phyloP scores from a whole-genome alignment of 768 basidiomycete species.

The Boletus vinaceobasis region DNA sequence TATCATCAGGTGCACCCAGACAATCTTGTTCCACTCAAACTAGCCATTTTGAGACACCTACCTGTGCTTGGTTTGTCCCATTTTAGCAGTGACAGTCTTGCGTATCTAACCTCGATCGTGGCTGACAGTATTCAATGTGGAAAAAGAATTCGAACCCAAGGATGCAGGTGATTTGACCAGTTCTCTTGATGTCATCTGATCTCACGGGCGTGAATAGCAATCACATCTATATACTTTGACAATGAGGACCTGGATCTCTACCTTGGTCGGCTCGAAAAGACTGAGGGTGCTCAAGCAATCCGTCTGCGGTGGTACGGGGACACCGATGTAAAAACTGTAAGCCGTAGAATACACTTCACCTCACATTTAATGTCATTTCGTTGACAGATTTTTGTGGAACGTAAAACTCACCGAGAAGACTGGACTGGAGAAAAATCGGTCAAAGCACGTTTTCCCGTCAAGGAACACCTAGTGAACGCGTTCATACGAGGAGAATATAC shows the following conservation, averaged over 20 bases:
- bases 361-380: not conserved
- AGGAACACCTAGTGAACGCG: slow-evolving; percentile 89
- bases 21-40: slow-evolving; percentile 88
- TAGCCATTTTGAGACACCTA: slow-evolving; percentile 87
- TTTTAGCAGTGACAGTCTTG: not conserved
- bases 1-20: slow-evolving; percentile 72
- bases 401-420: slow-evolving; percentile 93
- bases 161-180: slow-evolving; percentile 58
- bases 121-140: slow-evolving; percentile 78
- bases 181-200: not conserved
- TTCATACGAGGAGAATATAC: slow-evolving; percentile 89
- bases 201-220: slow-evolving; percentile 49
- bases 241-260: slow-evolving; percentile 95
- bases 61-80: slow-evolving; percentile 79
- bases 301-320: slow-evolving; percentile 98
- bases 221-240: slow-evolving; percentile 97
- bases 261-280: slow-evolving; percentile 95
- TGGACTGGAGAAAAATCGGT: slow-evolving; percentile 99
- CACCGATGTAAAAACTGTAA: slow-evolving; percentile 70
- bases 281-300: slow-evolving; percentile 96
- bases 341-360: slow-evolving; percentile 14
- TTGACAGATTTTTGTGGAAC: slow-evolving; percentile 76
- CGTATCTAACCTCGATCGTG: slow-evolving; percentile 4
- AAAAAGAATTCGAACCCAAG: slow-evolving; percentile 86
- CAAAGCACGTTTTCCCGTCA: slow-evolving; percentile 93